Conservation (phyloP, 768 basidiomycete genomes). For the Sistotremastrum suecicum region DNA sequence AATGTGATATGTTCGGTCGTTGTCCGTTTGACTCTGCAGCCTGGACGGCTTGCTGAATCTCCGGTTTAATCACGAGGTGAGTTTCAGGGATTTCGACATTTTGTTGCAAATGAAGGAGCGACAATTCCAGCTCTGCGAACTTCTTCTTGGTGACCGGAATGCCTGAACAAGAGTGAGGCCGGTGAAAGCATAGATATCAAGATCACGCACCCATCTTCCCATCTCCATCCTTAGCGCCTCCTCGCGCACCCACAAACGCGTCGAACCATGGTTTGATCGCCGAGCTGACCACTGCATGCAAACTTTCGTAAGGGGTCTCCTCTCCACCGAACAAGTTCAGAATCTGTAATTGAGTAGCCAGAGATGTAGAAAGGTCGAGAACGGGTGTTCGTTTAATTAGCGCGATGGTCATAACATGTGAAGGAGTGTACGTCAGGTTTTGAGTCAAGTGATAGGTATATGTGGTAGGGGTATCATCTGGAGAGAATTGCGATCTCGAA, state of each 20-base stretch:
- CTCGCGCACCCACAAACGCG: slow-evolving; percentile 82
- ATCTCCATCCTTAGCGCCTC: slow-evolving; percentile 62
- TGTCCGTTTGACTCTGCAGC: slow-evolving; percentile 41
- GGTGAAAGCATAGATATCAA: background rate
- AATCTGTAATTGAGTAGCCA: slow-evolving; percentile 80
- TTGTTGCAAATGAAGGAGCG: slow-evolving; percentile 88
- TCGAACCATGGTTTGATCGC: slow-evolving; percentile 99
- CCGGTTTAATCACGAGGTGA: slow-evolving; percentile 80
- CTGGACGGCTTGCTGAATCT: slow-evolving; percentile 79
- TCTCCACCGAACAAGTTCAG: slow-evolving; percentile 84
- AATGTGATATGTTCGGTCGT: slow-evolving; percentile 63
- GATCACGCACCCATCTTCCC: slow-evolving; percentile 55
- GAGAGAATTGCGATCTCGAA: background rate
- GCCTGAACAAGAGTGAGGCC: slow-evolving; percentile 22
- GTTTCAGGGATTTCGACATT: slow-evolving; percentile 99
- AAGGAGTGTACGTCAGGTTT: slow-evolving; percentile 65
- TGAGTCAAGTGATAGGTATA: slow-evolving; percentile 56
- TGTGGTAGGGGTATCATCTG: slow-evolving; percentile 54
- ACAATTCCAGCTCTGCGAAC: slow-evolving; percentile 93
- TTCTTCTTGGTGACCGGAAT: slow-evolving; percentile 99
- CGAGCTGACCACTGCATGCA: slow-evolving; percentile 88
- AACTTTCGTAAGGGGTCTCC: slow-evolving; percentile 85
- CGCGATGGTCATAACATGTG: slow-evolving; percentile 75
- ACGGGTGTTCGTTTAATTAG: slow-evolving; percentile 85
- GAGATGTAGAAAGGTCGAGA: slow-evolving; percentile 66